Evolutionary conservation across 495 filamentous ascomycete genomes (phyloP), one percentile per base, ranked within the genome.

Genomic region (Jackrogersella multiformis): DNA sequence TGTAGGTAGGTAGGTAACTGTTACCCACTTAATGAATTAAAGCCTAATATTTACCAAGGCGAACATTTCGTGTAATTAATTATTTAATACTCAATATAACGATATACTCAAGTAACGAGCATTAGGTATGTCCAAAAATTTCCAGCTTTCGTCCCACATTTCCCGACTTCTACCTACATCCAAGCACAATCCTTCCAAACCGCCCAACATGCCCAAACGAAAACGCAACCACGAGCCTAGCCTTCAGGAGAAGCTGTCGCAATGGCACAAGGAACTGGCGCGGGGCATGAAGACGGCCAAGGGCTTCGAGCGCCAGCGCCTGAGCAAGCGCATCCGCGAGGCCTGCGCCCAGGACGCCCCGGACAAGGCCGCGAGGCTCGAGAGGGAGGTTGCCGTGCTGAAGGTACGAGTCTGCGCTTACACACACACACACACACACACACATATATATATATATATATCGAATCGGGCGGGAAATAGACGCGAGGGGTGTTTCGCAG

Each of bases 241-340:
- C 12, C 54, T 90, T 21, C 79, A 81, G 16, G 78, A 84, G 45
- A 84, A 87, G 38, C 80, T 93, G 63, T 74, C 82, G 9, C 80
- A 86, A 54, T 84, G 84, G 63, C 84, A 86, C 30, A 85, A 84
- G 55, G 74, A 85, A 18, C 81, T 97, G 7, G 82, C 84, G 44
- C 83, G 87, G 18, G 90, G 87, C 0, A 80, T 97, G 35, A 96
- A 95, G 75, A 80, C 86, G 1, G 91, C 90, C 23, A 93, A 92
- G 60, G 92, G 91, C 13, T 94, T 94, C 75, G 94, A 97, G 79
- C 83, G 92, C 66, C 94, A 97, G 78, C 97, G 96, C 59, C 82
- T 93, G 42, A 87, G 90, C 28, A 88, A 92, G 54, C 80, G 93
- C 34, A 80, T 90, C 20, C 93, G 90, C 75, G 87, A 87, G 24